These are phyloP conservation scores for Leptodontidium sp. DNA, from an alignment of 2,329 filamentous ascomycete genomes.

Conservation along the genomic window DNA sequence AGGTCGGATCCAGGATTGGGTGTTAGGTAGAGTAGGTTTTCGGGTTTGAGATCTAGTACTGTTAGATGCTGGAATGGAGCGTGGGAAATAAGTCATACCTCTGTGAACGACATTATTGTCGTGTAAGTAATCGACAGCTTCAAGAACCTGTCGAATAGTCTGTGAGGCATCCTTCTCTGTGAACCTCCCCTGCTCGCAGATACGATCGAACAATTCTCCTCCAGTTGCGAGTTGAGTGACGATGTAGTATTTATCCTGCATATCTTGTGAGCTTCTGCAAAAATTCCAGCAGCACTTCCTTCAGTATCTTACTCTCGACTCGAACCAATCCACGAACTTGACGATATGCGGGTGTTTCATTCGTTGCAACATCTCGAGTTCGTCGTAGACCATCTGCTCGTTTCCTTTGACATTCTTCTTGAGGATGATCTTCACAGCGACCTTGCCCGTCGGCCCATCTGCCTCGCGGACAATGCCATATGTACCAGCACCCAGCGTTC, in stretches of 20 bases:
- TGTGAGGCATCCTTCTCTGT: constrained; percentile 94
- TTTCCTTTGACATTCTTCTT: constrained; percentile 99
- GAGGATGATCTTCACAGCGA: constrained; percentile 97
- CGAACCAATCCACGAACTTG: constrained; percentile 98
- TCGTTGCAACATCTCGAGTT: constrained; percentile 90
- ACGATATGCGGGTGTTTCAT: constrained; percentile 96
- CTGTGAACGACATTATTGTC: constrained; percentile 94
- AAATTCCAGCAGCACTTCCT: constrained; percentile 1
- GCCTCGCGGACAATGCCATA: constrained; percentile 98
- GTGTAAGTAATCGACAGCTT: constrained; percentile 94
- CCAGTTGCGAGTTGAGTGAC: constrained; percentile 96
- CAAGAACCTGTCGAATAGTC: constrained; percentile 93
- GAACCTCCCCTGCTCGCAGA: constrained; percentile 97
- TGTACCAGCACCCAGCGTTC: constrained; percentile 93
- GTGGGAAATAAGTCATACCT: constrained; percentile 60
- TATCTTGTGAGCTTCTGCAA: constrained; percentile 21
- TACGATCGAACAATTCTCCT: constrained; percentile 96
- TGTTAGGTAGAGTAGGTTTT: constrained; percentile 95
- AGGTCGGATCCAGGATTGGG: constrained; percentile 80
- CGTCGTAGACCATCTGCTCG: constrained; percentile 98
- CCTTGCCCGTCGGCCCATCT: constrained; percentile 83
- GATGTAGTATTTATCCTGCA: constrained; percentile 98
- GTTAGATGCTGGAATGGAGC: constrained; percentile 32
- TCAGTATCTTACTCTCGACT: constrained; percentile 77
- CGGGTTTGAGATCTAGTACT: constrained; percentile 86